Conservation (phyloP, 2,329 filamentous ascomycete species). For the Fusarium concolor region DNA sequence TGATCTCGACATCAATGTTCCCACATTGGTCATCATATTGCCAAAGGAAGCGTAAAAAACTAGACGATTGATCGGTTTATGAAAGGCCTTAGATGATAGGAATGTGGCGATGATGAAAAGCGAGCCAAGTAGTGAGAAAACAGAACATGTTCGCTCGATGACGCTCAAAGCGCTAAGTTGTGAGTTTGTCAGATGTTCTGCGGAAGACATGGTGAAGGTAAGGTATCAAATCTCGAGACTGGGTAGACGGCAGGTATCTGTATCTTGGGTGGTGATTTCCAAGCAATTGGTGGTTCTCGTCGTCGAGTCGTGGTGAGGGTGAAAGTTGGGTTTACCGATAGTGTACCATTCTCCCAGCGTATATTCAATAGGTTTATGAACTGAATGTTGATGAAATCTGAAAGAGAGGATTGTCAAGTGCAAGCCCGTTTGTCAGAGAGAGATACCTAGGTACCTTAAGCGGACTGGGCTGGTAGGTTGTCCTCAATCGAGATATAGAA, state of each 20-base stretch:
- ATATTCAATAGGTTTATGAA: neutral
- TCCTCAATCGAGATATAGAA: conserved; percentile 12
- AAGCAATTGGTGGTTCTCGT: conserved; percentile 1
- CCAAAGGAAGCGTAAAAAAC: conserved; percentile 87
- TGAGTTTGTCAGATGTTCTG: conserved; percentile 27
- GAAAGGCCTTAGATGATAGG: conserved; percentile 73
- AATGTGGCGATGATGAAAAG: conserved; percentile 80
- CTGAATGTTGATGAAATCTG: neutral
- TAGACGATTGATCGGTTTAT: conserved; percentile 87
- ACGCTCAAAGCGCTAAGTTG: conserved; percentile 67
- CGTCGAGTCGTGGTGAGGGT: conserved; percentile 5
- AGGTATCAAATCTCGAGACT: neutral
- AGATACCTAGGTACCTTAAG: neutral
- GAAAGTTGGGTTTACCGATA: conserved; percentile 11
- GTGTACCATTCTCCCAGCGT: conserved; percentile 27
- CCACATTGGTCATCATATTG: conserved; percentile 82
- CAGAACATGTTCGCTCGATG: conserved; percentile 76
- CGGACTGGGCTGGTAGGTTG: neutral
- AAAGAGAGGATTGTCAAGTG: neutral
- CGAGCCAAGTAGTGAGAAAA: conserved; percentile 77
- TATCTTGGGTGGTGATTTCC: neutral
- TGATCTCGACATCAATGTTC: conserved; percentile 76
- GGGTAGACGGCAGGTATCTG: neutral
- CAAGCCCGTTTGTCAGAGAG: neutral
- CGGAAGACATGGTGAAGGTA: conserved; percentile 30